These are phyloP conservation scores for Paramecium pentaurelia DNA, from an alignment of 73 alveolate genomes.

Conservation along the genomic window DNA sequence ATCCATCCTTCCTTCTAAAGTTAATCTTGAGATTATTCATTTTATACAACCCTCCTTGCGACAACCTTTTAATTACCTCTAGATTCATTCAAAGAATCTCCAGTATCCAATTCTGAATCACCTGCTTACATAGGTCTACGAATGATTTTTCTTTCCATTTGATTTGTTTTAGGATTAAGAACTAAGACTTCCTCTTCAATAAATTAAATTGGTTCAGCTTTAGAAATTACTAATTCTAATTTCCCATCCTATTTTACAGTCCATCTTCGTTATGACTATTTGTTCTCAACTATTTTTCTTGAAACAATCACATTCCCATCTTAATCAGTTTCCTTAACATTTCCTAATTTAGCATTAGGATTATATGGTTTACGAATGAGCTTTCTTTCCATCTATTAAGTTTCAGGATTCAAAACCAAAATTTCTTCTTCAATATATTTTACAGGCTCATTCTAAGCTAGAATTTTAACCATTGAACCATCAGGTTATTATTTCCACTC, in stretches of 20 bases:
- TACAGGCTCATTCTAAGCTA: neutral
- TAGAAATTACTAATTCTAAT: neutral
- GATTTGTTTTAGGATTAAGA: neutral
- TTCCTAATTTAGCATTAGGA: neutral
- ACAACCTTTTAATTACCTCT: neutral
- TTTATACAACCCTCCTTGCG: neutral
- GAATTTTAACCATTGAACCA: neutral
- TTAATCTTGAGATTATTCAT: neutral
- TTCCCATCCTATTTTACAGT: neutral
- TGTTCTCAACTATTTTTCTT: neutral
- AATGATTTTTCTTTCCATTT: neutral
- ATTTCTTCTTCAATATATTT: neutral
- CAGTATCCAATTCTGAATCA: neutral
- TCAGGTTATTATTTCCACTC: neutral
- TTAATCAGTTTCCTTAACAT: neutral
- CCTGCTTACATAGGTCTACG: neutral
- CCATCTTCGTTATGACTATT: neutral
- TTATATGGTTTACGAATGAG: neutral
- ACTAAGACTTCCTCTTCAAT: neutral
- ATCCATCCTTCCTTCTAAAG: neutral
- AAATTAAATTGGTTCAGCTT: neutral
- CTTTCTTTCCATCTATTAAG: neutral
- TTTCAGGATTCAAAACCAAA: neutral
- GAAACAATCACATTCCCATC: neutral
- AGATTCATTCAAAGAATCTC: neutral